These are phyloP conservation scores for Sclerotinia spermophila DNA, from an alignment of 2,329 filamentous ascomycete species.

Conservation along the genomic window DNA sequence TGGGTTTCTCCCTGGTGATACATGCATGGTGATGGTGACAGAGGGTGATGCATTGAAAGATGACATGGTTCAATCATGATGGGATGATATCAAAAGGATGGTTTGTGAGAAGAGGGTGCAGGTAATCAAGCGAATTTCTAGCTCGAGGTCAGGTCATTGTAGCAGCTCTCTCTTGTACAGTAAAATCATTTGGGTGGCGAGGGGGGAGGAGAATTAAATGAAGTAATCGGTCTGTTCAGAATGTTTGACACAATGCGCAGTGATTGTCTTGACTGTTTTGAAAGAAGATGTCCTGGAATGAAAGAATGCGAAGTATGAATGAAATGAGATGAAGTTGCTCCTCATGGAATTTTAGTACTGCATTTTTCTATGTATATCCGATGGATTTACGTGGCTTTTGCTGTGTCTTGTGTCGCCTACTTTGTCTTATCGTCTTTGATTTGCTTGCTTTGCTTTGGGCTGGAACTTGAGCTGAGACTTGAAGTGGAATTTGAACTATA, in stretches of 20 bases:
- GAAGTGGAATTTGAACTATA: too few species aligned
- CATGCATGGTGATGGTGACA: constrained; percentile 11
- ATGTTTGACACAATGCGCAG: background rate
- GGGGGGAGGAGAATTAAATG: background rate
- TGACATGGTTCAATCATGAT: constrained; percentile 9
- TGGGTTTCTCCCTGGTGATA: constrained; percentile 5
- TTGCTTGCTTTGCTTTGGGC: too few species aligned
- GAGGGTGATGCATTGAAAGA: constrained; percentile 1
- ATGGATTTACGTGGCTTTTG: background rate
- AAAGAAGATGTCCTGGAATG: background rate
- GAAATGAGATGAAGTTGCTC: background rate
- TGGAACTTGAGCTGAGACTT: too few species aligned
- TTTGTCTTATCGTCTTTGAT: too few species aligned
- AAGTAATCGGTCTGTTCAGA: constrained; percentile 1
- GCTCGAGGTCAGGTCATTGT: constrained; percentile 7
- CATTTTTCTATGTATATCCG: background rate
- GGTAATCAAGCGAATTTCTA: constrained; percentile 6
- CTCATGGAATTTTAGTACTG: background rate
- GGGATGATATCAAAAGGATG: constrained; percentile 15
- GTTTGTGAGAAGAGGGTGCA: background rate
- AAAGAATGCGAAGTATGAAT: background rate
- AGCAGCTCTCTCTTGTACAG: constrained; percentile 18
- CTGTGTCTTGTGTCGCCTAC: too few species aligned
- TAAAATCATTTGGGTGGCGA: constrained; percentile 9
- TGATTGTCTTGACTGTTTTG: background rate